These are phyloP conservation scores for Phytomonas sp. DNA, from an alignment of 208 protist species.

Conservation along the genomic window DNA sequence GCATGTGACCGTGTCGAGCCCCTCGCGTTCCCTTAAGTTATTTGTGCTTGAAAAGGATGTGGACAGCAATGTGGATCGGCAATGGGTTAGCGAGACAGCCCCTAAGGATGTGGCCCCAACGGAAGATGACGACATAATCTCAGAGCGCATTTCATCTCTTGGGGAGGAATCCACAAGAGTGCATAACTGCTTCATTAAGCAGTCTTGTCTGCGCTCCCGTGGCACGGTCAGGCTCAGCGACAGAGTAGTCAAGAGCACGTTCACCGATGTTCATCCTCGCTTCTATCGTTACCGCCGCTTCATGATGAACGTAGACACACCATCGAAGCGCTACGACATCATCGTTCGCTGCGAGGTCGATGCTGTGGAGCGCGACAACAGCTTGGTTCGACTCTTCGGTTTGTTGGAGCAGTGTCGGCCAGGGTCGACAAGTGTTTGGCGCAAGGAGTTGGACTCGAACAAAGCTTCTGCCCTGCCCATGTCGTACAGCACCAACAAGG, in stretches of 20 bases:
- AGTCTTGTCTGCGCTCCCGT: conserved; percentile 36
- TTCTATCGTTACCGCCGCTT: conserved; percentile 83
- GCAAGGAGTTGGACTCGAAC: conserved; percentile 38
- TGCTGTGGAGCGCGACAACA: conserved; percentile 39
- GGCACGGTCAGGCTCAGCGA: conserved; percentile 38
- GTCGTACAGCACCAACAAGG: conserved; percentile 53
- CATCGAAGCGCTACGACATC: conserved; percentile 66
- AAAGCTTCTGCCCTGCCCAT: conserved; percentile 38
- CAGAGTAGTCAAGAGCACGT: conserved; percentile 30
- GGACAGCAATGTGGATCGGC: conserved; percentile 52
- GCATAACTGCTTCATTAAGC: conserved; percentile 57
- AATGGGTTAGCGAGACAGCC: conserved; percentile 83
- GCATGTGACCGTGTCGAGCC: conserved; percentile 59
- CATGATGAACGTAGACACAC: conserved; percentile 56
- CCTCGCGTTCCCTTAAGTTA: conserved; percentile 48
- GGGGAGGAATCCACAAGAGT: conserved; percentile 70
- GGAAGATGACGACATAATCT: conserved; percentile 40
- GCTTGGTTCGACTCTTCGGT: conserved; percentile 62
- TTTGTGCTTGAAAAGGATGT: conserved; percentile 24
- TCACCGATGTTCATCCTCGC: conserved; percentile 52
- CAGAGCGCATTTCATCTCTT: conserved; percentile 51
- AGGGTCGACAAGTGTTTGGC: conserved; percentile 42
- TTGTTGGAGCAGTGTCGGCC: conserved; percentile 62
- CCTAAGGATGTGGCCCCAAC: conserved; percentile 33
- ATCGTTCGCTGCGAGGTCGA: conserved; percentile 85